Evolutionary conservation across 75 land plant species (phyloP).

Genomic region (Chamaecyparis obtusa): DNA sequence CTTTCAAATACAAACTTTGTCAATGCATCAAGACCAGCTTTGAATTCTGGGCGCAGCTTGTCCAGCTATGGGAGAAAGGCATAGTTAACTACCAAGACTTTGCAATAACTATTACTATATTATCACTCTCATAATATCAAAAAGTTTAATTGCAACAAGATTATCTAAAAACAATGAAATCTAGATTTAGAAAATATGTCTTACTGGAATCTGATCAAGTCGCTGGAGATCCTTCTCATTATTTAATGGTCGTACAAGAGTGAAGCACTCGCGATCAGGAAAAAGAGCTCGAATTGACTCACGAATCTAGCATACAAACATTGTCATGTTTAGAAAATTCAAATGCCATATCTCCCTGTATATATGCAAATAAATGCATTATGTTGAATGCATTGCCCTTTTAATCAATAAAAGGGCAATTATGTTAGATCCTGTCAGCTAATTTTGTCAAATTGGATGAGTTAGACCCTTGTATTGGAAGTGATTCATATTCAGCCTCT

Average conservation of each 20-base stretch:
- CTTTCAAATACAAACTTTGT: constrained; percentile 92
- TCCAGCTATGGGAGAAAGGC: constrained; percentile 59
- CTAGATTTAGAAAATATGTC: constrained; percentile 4
- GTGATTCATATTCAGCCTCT: too few relatives aligned
- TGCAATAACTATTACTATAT: background rate
- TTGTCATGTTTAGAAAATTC: background rate
- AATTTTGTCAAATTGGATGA: too few relatives aligned
- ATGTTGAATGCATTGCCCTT: background rate
- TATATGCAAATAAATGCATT: background rate
- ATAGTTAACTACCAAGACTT: background rate
- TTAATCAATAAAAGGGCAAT: background rate
- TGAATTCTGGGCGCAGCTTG: constrained; percentile 84
- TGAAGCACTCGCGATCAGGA: constrained; percentile 93
- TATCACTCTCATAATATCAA: background rate
- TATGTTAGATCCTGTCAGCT: too few relatives aligned
- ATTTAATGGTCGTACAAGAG: constrained; percentile 90
- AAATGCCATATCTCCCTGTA: background rate
- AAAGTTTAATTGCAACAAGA: background rate
- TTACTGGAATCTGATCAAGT: constrained; percentile 86
- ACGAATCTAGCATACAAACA: constrained; percentile 57
- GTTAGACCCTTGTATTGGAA: too few relatives aligned
- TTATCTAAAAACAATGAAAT: constrained; percentile 3
- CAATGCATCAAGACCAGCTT: constrained; percentile 78
- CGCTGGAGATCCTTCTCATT: constrained; percentile 87
- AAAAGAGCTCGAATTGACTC: constrained; percentile 94